Conservation (phyloP, 202 grass and related monocot genomes). For the Brachypodium distachyon region DNA sequence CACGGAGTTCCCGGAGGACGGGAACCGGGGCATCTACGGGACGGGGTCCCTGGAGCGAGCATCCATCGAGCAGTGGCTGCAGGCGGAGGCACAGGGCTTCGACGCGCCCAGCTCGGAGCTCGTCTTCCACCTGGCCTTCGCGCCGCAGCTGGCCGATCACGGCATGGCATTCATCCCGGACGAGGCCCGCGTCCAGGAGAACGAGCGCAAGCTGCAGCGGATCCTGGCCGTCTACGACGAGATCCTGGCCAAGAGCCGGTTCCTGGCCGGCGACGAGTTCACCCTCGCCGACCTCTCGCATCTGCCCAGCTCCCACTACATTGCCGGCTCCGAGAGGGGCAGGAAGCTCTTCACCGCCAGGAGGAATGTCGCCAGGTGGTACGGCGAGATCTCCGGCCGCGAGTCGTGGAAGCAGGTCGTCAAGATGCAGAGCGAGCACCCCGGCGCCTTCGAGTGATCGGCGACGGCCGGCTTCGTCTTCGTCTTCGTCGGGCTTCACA, state of each 20-base stretch:
- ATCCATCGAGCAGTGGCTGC: constrained; percentile 84
- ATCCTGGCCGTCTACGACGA: constrained; percentile 68
- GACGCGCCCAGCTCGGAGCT: constrained; percentile 62
- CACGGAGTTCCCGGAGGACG: constrained; percentile 38
- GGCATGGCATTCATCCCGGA: constrained; percentile 27
- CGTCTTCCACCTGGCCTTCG: constrained; percentile 76
- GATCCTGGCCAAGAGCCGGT: constrained; percentile 38
- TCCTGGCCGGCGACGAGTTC: constrained; percentile 72
- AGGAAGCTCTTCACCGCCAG: constrained; percentile 53
- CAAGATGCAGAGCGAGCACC: constrained; percentile 75
- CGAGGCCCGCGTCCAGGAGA: constrained; percentile 32
- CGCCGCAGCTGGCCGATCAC: constrained; percentile 41
- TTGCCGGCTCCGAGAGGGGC: constrained; percentile 27
- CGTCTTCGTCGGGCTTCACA: constrained; percentile 24
- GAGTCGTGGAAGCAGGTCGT: constrained; percentile 56
- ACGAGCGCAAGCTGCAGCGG: constrained; percentile 39
- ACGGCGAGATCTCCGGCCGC: constrained; percentile 40
- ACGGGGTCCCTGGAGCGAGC: constrained; percentile 66
- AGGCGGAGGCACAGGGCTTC: constrained; percentile 61
- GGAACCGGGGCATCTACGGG: constrained; percentile 50
- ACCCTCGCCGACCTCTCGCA: constrained; percentile 85
- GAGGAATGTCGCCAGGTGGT: constrained; percentile 74
- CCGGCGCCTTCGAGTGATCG: constrained; percentile 49
- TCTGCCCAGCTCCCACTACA: constrained; percentile 71
- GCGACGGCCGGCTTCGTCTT: not conserved